These are phyloP conservation scores for Triticum aestivum DNA, from an alignment of 176 grass and related monocot genomes.

Conservation along the genomic window DNA sequence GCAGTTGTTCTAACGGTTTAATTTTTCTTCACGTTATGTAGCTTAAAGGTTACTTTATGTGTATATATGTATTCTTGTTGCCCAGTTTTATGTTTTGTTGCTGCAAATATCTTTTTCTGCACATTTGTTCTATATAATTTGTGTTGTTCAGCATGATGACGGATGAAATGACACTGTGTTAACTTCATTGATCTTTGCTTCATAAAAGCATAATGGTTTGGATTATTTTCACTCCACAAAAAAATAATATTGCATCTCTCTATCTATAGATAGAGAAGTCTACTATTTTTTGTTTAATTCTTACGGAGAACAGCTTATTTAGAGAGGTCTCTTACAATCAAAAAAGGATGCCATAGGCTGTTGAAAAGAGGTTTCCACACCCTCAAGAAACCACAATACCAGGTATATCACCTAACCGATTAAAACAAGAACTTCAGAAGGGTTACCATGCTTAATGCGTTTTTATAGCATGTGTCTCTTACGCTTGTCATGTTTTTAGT, in stretches of 20 bases:
- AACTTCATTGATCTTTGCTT: not conserved
- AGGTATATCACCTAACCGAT: conserved; percentile 43
- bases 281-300: not conserved
- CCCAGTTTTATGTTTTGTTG: not conserved
- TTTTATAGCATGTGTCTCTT: not conserved
- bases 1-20: not conserved
- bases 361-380: conserved; percentile 91
- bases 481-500: conserved; percentile 35
- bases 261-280: too few relatives aligned
- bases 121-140: not conserved
- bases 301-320: conserved; percentile 19
- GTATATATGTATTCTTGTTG: not conserved
- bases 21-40: not conserved
- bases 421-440: not conserved
- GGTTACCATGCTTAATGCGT: not conserved
- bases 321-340: conserved; percentile 55
- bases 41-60: not conserved
- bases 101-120: not conserved
- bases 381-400: conserved; percentile 49
- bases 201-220: too few relatives aligned
- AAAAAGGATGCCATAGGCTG: conserved; percentile 65
- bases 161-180: not conserved
- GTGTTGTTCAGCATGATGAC: not conserved
- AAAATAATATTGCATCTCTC: too few relatives aligned
- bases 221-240: too few relatives aligned